A percentile compares a stretch with the other conserved stretches of the same genome.
Conservation (phyloP, 2,329 filamentous ascomycete genomes). For the Cucurbitaria berberidis region DNA sequence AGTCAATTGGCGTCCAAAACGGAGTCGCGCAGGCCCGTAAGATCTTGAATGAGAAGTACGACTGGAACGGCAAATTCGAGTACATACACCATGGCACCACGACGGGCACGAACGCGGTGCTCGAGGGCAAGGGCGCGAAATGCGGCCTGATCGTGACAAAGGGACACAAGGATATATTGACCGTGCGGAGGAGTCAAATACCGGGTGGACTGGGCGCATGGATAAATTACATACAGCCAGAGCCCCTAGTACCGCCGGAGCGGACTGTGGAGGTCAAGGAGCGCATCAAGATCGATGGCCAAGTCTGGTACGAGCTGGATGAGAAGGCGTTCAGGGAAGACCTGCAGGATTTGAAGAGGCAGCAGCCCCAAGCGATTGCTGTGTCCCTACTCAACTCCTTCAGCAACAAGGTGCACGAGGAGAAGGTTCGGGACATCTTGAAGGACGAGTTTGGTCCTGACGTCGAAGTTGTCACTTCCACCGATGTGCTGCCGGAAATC, state of each 20-base stretch:
- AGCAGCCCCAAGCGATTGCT: slow-evolving; percentile 54
- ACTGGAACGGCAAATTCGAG: slow-evolving; percentile 55
- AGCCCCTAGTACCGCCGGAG: slow-evolving; percentile 58
- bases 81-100: slow-evolving; percentile 60
- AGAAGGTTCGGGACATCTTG: slow-evolving; percentile 47
- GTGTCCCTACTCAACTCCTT: slow-evolving; percentile 58
- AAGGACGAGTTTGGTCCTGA: slow-evolving; percentile 52
- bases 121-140: slow-evolving; percentile 58
- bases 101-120: slow-evolving; percentile 57
- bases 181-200: slow-evolving; percentile 57
- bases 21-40: slow-evolving; percentile 53
- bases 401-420: slow-evolving; percentile 53
- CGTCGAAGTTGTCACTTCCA: slow-evolving; percentile 55
- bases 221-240: slow-evolving; percentile 56
- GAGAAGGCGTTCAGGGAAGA: slow-evolving; percentile 47
- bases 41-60: slow-evolving; percentile 47
- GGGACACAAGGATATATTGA: slow-evolving; percentile 58
- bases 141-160: slow-evolving; percentile 56
- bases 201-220: slow-evolving; percentile 58
- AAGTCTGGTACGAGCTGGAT: slow-evolving; percentile 51
- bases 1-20: slow-evolving; percentile 56
- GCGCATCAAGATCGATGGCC: slow-evolving; percentile 53
- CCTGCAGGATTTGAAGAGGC: slow-evolving; percentile 48
- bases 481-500: slow-evolving; percentile 55
- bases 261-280: slow-evolving; percentile 55